These are phyloP conservation scores for Globisporangium perplexum DNA, from an alignment of 352 stramenopile genomes.

Conservation along the genomic window DNA sequence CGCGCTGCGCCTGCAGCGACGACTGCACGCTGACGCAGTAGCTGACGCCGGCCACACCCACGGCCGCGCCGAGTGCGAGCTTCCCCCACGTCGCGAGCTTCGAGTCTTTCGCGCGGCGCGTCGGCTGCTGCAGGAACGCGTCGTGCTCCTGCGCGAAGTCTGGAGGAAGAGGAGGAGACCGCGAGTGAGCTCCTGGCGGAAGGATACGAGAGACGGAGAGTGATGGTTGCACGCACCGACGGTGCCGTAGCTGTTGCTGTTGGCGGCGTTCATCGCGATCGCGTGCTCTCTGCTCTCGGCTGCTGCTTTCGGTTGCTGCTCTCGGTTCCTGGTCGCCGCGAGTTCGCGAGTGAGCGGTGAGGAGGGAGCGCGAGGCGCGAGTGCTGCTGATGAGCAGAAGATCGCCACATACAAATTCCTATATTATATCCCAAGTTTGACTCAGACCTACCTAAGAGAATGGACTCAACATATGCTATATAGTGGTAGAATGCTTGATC, in stretches of 20 bases:
- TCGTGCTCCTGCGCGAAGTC: conserved; percentile 22
- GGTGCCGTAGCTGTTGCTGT: conserved; percentile 10
- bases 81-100: conserved; percentile 21
- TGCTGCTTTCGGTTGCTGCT: too few species aligned
- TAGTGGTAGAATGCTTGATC: too few species aligned
- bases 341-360: too few species aligned
- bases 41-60: conserved; percentile 25
- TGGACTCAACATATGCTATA: too few species aligned
- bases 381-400: too few species aligned
- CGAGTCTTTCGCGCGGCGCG: background rate
- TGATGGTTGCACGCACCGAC: conserved; percentile 2
- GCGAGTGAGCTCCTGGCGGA: conserved; percentile 37
- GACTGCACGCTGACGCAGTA: conserved; percentile 35
- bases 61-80: conserved; percentile 22
- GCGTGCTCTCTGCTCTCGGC: background rate
- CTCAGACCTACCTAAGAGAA: too few species aligned
- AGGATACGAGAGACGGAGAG: too few species aligned
- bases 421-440: too few species aligned
- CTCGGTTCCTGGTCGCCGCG: too few species aligned
- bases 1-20: conserved; percentile 29
- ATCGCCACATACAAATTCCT: too few species aligned
- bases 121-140: conserved; percentile 9
- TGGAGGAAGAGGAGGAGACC: background rate
- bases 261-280: conserved; percentile 5
- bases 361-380: too few species aligned